These are phyloP conservation scores for Fusarium equiseti DNA, from an alignment of 2,329 filamentous ascomycete species.

Conservation along the genomic window DNA sequence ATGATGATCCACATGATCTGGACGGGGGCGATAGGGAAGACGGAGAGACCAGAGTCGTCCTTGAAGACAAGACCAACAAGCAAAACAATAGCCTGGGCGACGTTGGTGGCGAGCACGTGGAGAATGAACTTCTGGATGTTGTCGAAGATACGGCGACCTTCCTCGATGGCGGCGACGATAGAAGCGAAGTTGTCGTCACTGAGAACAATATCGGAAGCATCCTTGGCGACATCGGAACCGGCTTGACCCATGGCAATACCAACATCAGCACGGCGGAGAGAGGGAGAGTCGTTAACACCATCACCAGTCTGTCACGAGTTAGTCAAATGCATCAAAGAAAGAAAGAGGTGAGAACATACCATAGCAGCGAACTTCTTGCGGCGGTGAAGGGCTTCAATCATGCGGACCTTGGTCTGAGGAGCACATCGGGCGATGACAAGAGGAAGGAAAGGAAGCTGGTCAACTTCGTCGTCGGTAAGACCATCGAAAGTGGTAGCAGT, in stretches of 20 bases:
- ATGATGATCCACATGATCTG: constrained; percentile 87
- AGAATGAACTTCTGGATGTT: constrained; percentile 83
- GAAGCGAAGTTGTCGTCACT: constrained; percentile 81
- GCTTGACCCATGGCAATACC: constrained; percentile 76
- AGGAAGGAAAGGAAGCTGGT: constrained; percentile 72
- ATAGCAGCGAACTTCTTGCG: constrained; percentile 75
- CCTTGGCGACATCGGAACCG: constrained; percentile 74
- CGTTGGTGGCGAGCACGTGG: constrained; percentile 76
- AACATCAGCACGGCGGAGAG: constrained; percentile 76
- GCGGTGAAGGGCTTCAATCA: constrained; percentile 79
- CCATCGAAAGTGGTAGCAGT: constrained; percentile 73
- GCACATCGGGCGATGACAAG: constrained; percentile 77
- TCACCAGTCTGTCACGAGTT: constrained; percentile 67
- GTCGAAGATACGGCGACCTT: constrained; percentile 78
- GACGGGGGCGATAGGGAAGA: constrained; percentile 80
- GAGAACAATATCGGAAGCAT: constrained; percentile 74
- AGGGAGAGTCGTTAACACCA: constrained; percentile 80
- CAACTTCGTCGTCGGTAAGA: constrained; percentile 72
- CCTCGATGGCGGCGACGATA: constrained; percentile 77
- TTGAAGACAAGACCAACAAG: constrained; percentile 80
- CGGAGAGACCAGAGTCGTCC: constrained; percentile 71
- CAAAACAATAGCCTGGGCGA: constrained; percentile 76
- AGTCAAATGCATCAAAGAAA: not conserved
- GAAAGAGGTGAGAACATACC: constrained; percentile 50
- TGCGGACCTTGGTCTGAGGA: constrained; percentile 77